Percentiles rank a stretch among this genome's conserved stretches.
These are phyloP conservation scores for Orbilia oligospora DNA, from an alignment of 2,329 filamentous ascomycete genomes.

Conservation along the genomic window DNA sequence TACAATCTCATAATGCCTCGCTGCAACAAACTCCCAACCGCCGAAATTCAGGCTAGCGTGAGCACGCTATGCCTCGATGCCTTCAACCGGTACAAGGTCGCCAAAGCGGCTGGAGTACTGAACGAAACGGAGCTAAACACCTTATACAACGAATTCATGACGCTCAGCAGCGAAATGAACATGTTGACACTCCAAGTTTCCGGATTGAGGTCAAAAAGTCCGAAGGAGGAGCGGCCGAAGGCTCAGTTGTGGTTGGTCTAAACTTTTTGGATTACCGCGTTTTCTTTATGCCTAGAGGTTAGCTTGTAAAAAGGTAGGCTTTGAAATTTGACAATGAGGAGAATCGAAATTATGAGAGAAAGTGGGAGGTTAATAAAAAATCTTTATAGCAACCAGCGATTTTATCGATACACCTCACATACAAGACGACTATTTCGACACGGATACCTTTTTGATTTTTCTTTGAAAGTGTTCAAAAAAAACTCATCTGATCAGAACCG, in stretches of 20 bases:
- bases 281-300: neutral
- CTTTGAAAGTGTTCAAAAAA: neutral
- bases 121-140: constrained; percentile 29
- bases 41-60: constrained; percentile 59
- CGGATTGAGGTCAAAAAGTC: constrained; percentile 31
- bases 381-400: neutral
- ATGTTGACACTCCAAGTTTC: constrained; percentile 50
- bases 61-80: constrained; percentile 58
- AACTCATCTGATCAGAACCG: too few species aligned
- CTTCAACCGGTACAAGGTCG: constrained; percentile 52
- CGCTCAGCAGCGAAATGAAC: constrained; percentile 55
- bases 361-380: neutral
- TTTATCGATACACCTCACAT: neutral
- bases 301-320: neutral
- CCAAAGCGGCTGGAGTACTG: constrained; percentile 38
- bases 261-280: neutral
- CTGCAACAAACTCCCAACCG: constrained; percentile 51
- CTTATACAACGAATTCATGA: constrained; percentile 51
- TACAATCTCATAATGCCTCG: constrained; percentile 40
- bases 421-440: neutral
- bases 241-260: constrained; percentile 51
- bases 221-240: constrained; percentile 28
- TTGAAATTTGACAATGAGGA: neutral
- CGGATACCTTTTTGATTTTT: neutral
- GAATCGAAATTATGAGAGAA: neutral